Evolutionary conservation across 179 eudicot genomes (phyloP), one percentile per base, ranked within the genome.

Genomic region (Drosera spatulata): DNA sequence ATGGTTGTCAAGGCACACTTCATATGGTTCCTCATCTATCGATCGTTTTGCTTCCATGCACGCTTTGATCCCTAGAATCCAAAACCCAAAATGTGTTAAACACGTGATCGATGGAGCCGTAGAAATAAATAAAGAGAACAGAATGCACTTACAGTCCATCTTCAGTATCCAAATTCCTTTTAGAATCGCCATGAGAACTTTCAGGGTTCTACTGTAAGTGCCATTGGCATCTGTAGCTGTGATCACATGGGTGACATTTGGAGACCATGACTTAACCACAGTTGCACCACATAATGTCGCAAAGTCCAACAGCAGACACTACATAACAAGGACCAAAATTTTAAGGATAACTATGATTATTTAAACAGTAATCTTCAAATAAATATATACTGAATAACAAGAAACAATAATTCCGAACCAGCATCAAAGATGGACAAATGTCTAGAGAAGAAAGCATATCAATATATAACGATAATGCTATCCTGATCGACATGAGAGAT

Each of bases 121-220:
- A 39, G 1, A 22, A 22, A 22, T 22, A 22, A 42, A 45, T 10
- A 42, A 50, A 53, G 44, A 51, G 44, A 15, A 61, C 58, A 53
- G 64, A 39, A 69, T 50, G 62, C 66, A 50, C 96, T 80, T 78
- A 91, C 98, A 91, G 55, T 84, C 85, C 59, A 76, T 74, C 44
- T 69, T 80, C 50, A 91, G 84, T 66, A 88, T 62, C 96, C 98
- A 91, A 77, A 63, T 88, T 39, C 98, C 98, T 52, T 78, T 60
- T 68, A 91, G 79, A 70, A 86, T 88, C 37, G 86, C 96, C 88
- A 86, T 88, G 48, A 91, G 91, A 76, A 91, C 88, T 72, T 91
- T 91, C 53, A 79, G 63, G 49, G 96, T 83, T 65, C 98, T 79
- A 65, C 78, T 73, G 71, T 80, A 88, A 58, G 96, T 91, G 68